Evolutionary conservation across 108 stramenopile genomes (phyloP), one percentile per base, ranked within the genome.

Genomic region (Fragilaria crotonensis): DNA sequence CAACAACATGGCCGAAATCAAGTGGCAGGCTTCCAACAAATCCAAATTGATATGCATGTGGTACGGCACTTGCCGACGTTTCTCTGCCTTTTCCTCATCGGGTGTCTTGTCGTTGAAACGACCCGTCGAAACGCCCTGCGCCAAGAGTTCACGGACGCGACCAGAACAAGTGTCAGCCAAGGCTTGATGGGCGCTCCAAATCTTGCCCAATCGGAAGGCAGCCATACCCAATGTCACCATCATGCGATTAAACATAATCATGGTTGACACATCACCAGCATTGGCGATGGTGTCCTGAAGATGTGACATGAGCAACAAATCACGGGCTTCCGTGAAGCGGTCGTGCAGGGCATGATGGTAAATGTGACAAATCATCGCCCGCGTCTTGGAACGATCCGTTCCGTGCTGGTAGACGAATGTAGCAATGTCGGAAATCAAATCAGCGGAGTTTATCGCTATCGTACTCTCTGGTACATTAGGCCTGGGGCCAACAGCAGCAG

Each of bases 41-140:
- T 99, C 98, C 49, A 96, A 72, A 64, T 96, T 96, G 76, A 97
- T 83, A 67, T 97, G 95, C 73, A 90, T 90, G 63, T 97, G 93
- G 73, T 90, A 97, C 3, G 96, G 95, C 41, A 95, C 78, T 61
- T 96, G 96, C 17, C 98, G 84, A 53, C 98, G 83, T 52, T 90
- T 90, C 63, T 98, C 98, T n/a, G 93, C 95, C 75, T 95, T 95
- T 71, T 97, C 98, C 68, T 96, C 89, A 54, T 97, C 96, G 5
- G 82, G 74, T 59, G 75, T 91, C 78, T 95, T 95, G 68, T 97
- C 96, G 70, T 54, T 74, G 62, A 77, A 87, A 11, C 85, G 74
- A 18, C 76, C 81, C 64, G 75, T 78, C 36, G 77, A 73, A 28
- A 93, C 70, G 19, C 96, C 96, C 66, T 99, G 98, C 0, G 98